Conservation (phyloP, 345 rosid genomes). For the Salix viminalis region DNA sequence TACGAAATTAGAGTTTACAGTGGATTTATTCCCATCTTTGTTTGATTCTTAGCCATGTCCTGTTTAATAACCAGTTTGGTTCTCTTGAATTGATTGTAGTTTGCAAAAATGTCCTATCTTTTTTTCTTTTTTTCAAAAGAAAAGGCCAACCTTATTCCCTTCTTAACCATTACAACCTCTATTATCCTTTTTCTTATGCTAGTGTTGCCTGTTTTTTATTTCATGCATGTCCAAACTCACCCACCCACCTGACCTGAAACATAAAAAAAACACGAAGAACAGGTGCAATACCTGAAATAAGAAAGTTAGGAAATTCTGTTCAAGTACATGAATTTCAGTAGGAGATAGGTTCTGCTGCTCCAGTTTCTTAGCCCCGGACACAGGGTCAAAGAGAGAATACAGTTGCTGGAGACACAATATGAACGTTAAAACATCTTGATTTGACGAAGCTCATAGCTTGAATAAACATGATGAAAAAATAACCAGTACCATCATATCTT, state of each 20-base stretch:
- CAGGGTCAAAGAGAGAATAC: slow-evolving; percentile 89
- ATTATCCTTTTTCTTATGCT: no score
- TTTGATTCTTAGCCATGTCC: neutral
- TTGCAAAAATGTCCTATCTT: neutral
- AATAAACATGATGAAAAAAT: neutral
- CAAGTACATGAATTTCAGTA: slow-evolving; percentile 66
- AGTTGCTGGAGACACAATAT: slow-evolving; percentile 59
- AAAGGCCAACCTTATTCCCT: neutral
- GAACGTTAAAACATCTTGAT: slow-evolving; percentile 1
- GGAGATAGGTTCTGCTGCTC: slow-evolving; percentile 67
- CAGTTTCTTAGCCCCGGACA: slow-evolving; percentile 65
- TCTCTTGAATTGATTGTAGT: neutral
- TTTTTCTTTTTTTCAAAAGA: neutral
- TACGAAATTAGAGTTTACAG: neutral
- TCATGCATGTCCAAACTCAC: neutral
- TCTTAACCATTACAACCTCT: neutral
- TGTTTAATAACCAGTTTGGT: neutral
- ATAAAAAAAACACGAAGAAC: neutral
- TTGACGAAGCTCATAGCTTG: slow-evolving; percentile 10
- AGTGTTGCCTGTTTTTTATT: neutral
- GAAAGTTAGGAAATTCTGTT: slow-evolving; percentile 79
- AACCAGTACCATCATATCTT: slow-evolving; percentile 76
- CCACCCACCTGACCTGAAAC: neutral
- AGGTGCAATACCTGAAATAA: slow-evolving; percentile 65
- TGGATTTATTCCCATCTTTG: neutral